These are phyloP conservation scores for Xylariaceae sp. DNA, from an alignment of 2,329 filamentous ascomycete species.

Conservation along the genomic window DNA sequence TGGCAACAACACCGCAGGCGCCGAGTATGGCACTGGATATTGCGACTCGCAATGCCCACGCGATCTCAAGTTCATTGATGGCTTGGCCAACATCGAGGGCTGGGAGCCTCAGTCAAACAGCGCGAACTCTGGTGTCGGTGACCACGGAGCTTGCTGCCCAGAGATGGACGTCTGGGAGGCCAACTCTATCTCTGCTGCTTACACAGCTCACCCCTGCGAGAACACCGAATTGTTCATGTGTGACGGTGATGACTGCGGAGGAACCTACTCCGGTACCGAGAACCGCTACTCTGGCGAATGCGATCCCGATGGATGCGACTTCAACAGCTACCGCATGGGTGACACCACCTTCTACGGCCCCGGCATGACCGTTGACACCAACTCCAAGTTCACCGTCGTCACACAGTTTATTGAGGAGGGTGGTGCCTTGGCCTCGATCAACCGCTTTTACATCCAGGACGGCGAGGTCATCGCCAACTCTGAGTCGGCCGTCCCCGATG, in stretches of 20 bases:
- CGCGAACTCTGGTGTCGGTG: conserved; percentile 43
- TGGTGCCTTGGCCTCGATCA: conserved; percentile 48
- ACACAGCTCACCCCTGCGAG: conserved; percentile 58
- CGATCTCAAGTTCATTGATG: conserved; percentile 49
- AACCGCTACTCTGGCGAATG: conserved; percentile 55
- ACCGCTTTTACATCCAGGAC: conserved; percentile 56
- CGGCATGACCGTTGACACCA: conserved; percentile 51
- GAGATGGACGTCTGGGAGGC: conserved; percentile 51
- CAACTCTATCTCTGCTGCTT: conserved; percentile 54
- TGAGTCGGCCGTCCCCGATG: conserved; percentile 28
- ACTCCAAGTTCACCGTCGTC: conserved; percentile 53
- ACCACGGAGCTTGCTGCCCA: conserved; percentile 49
- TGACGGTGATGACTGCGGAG: conserved; percentile 43
- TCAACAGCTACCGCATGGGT: conserved; percentile 61
- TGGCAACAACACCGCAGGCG: conserved; percentile 41
- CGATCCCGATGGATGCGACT: conserved; percentile 63
- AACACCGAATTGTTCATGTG: conserved; percentile 43
- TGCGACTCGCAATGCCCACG: conserved; percentile 46
- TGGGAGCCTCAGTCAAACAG: conserved; percentile 45
- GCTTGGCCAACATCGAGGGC: conserved; percentile 42
- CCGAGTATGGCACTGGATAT: conserved; percentile 55
- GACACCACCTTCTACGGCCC: conserved; percentile 55
- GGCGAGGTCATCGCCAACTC: conserved; percentile 45
- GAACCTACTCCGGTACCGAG: conserved; percentile 34
- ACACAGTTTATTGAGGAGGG: conserved; percentile 53